A percentile compares a stretch with the other conserved stretches of the same genome.
Evolutionary conservation across 2,329 filamentous ascomycete species (phyloP).

Genomic region (Cordyceps tenuipes): DNA sequence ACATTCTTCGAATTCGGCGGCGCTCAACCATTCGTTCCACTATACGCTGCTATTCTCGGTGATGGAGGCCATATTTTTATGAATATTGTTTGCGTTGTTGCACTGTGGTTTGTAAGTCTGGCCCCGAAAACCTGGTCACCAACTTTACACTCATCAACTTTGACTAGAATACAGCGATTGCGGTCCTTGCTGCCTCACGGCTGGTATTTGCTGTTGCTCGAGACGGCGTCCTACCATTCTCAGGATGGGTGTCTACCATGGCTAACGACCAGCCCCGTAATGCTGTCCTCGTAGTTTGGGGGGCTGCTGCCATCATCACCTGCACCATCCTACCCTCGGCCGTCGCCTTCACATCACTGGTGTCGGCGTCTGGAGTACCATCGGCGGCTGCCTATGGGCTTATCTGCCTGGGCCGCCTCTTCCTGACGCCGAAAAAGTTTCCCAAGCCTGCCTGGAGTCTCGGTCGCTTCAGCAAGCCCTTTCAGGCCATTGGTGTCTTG

Average conservation of each 20-base stretch:
- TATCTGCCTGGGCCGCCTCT: conserved; percentile 39
- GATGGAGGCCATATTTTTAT: conserved; percentile 51
- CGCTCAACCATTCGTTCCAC: conserved; percentile 49
- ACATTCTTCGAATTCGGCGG: conserved; percentile 44
- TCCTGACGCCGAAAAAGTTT: conserved; percentile 39
- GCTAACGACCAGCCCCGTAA: conserved; percentile 49
- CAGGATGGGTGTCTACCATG: conserved; percentile 47
- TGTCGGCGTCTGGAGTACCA: conserved; percentile 43
- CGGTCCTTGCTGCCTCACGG: conserved; percentile 50
- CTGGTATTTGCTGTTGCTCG: conserved; percentile 55
- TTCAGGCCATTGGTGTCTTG: conserved; percentile 37
- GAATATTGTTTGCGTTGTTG: conserved; percentile 47
- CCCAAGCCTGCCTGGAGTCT: conserved; percentile 39
- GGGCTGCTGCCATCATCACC: conserved; percentile 43
- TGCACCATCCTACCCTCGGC: conserved; percentile 51
- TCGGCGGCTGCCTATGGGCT: conserved; percentile 44
- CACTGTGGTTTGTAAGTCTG: conserved; percentile 40
- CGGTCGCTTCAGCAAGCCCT: conserved; percentile 35
- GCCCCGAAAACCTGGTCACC: neutral
- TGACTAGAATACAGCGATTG: conserved; percentile 47
- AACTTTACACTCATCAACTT: neutral
- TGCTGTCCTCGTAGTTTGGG: conserved; percentile 51
- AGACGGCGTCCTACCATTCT: conserved; percentile 52
- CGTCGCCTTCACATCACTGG: conserved; percentile 45
- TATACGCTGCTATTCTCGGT: conserved; percentile 49